phyloP scores from a whole-genome alignment of 2,329 filamentous ascomycete species.

The Zasmidium angulare region DNA sequence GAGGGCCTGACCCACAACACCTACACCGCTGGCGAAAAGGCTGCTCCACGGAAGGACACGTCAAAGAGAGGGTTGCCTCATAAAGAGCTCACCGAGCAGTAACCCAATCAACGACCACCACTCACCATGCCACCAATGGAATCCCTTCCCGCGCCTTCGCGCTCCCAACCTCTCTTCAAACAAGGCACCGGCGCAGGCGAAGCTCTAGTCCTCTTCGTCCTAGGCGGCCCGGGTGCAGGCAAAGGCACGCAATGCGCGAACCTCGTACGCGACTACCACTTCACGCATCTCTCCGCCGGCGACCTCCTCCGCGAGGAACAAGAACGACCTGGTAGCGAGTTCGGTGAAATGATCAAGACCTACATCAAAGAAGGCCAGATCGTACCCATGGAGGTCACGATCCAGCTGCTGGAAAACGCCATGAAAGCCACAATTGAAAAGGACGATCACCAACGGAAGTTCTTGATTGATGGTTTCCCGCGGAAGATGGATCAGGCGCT shows the following conservation, averaged over 20 bases:
- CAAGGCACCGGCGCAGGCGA: conserved; percentile 45
- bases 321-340: conserved; percentile 78
- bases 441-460: conserved; percentile 62
- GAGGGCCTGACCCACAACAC: conserved; percentile 30
- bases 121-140: conserved; percentile 32
- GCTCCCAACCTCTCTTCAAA: conserved; percentile 69
- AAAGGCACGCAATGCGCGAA: conserved; percentile 95
- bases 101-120: too few species aligned
- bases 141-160: conserved; percentile 51
- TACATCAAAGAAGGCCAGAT: conserved; percentile 95
- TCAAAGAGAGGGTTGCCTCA: conserved; percentile 3
- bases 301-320: conserved; percentile 94
- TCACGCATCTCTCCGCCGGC: conserved; percentile 89
- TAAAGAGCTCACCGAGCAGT: neutral
- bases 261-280: conserved; percentile 82
- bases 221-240: conserved; percentile 90
- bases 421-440: conserved; percentile 70
- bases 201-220: conserved; percentile 93
- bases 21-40: conserved; percentile 31
- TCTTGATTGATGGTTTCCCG: conserved; percentile 82
- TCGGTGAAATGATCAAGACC: conserved; percentile 86
- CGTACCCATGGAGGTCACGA: conserved; percentile 98
- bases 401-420: conserved; percentile 88
- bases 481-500: conserved; percentile 95
- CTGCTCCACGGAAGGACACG: conserved; percentile 25